phyloP scores from a whole-genome alignment of 1,139 yeast species.

The Geotrichum europaeum region DNA sequence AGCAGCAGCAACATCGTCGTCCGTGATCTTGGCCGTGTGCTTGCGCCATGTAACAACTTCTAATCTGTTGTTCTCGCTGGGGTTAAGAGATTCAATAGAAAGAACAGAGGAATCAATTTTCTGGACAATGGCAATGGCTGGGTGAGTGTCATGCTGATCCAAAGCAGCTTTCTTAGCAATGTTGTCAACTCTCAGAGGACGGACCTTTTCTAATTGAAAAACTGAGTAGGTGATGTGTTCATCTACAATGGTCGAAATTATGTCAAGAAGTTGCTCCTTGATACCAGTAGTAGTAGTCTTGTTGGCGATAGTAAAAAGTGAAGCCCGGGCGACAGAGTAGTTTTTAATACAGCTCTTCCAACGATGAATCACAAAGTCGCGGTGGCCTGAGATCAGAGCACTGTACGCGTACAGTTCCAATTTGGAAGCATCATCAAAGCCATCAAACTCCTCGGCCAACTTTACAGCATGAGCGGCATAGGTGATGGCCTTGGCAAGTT shows the following conservation, averaged over 20 bases:
- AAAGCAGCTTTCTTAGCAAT: constrained; percentile 28
- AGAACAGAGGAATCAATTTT: constrained; percentile 22
- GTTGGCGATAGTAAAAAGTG: constrained; percentile 37
- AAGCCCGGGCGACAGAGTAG: constrained; percentile 57
- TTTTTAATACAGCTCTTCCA: constrained; percentile 51
- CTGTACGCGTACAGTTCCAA: constrained; percentile 58
- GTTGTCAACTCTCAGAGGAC: constrained; percentile 30
- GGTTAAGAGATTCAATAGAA: constrained; percentile 20
- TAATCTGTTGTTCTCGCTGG: constrained; percentile 16
- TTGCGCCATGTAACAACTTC: constrained; percentile 62
- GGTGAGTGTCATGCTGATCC: constrained; percentile 13
- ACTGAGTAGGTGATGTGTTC: constrained; percentile 60
- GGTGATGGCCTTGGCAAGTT: constrained; percentile 57
- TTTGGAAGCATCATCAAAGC: neutral
- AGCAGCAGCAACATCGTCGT: constrained; percentile 65
- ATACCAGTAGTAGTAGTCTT: constrained; percentile 13
- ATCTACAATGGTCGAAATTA: constrained; percentile 57
- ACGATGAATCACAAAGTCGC: constrained; percentile 51
- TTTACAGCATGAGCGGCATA: constrained; percentile 35
- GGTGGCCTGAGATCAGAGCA: constrained; percentile 55
- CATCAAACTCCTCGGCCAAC: constrained; percentile 1
- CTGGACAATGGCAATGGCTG: constrained; percentile 20
- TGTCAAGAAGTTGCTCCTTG: constrained; percentile 48
- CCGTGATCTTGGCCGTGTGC: constrained; percentile 61
- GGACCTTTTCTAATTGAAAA: constrained; percentile 37